phyloP scores from a whole-genome alignment of 2,329 filamentous ascomycete genomes.

The Ceratocystis destructans region DNA sequence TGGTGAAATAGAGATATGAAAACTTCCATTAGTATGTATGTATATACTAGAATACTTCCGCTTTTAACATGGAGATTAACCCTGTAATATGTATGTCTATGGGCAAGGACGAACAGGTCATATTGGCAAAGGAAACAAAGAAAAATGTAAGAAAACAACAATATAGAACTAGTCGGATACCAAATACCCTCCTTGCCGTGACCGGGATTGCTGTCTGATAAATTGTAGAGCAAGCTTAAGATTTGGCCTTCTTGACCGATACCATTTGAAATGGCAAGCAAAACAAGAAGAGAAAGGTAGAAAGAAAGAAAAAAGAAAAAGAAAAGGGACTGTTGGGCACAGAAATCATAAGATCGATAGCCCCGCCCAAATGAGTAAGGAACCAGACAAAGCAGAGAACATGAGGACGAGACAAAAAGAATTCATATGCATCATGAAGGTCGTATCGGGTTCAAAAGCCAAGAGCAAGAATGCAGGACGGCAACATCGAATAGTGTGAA shows the following conservation, averaged over 20 bases:
- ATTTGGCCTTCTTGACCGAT: not conserved
- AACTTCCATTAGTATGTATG: not conserved
- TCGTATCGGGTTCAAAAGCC: not conserved
- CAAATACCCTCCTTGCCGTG: not conserved
- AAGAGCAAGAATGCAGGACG: not conserved
- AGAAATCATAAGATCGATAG: not conserved
- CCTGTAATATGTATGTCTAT: not conserved
- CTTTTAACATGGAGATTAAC: not conserved
- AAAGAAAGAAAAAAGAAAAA: not conserved
- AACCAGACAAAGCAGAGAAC: not conserved
- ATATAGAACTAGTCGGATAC: not conserved
- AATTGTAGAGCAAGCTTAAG: not conserved
- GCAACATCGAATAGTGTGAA: not conserved
- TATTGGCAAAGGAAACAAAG: not conserved
- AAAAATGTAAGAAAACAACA: not conserved
- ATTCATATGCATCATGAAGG: conserved; percentile 6
- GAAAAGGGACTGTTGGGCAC: not conserved
- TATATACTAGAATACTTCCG: not conserved
- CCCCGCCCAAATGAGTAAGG: not conserved
- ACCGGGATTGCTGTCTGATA: not conserved
- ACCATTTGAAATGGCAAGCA: not conserved
- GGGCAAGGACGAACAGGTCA: not conserved
- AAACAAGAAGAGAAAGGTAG: not conserved
- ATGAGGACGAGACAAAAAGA: conserved; percentile 4
- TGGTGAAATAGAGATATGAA: not conserved